Evolutionary conservation across 371 early-diverging fungal species (phyloP), one percentile per base, ranked within the genome.

Genomic region (Mucor sp.): DNA sequence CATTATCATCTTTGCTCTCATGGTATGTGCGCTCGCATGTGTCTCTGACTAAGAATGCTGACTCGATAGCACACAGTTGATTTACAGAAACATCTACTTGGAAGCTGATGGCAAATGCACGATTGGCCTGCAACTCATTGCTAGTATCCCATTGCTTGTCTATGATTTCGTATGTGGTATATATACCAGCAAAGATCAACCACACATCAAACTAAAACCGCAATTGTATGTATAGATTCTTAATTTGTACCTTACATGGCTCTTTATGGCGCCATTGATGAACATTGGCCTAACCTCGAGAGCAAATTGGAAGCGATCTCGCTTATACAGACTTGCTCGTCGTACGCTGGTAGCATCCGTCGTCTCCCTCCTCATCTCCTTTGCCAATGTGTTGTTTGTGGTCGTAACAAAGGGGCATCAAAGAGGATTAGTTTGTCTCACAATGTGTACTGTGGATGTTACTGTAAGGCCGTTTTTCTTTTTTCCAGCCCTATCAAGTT

Each of bases 361-460:
- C 41, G 72, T 85, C 1, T 85, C 84, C 15, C 60, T 86, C 7
- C 15, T 83, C 5, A 74, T 85, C 57, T 83, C 84, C 6, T 74
- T 81, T 62, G 71, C 77, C 28, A 87, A 87, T 59, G 78, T 85
- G 3, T 44, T 85, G 9, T 66, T 77, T 9, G 69, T 87, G 8
- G 82, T 87, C 0, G 68, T 78, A 41, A 78, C 77, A 19, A 65
- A 74, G 9, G 86, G 88, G 6, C 75, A 79, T 35, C 78, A 86
- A 63, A 73, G 88, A 35, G 88, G 85, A 15, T 37, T 86, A 17
- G 72, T 84, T 32, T 87, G 88, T 57, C 62, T 87, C 8, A 84
- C 82, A 5, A 74, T 76, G 57, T 87, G 88, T 67, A 86, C 84
- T 4, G 53, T 83, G 6, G 86, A 87, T 70, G 85, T 87, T 19